Base-by-base conservation (phyloP, 2,329 filamentous ascomycete genomes). In the Aspergillus carbonarius region DNA sequence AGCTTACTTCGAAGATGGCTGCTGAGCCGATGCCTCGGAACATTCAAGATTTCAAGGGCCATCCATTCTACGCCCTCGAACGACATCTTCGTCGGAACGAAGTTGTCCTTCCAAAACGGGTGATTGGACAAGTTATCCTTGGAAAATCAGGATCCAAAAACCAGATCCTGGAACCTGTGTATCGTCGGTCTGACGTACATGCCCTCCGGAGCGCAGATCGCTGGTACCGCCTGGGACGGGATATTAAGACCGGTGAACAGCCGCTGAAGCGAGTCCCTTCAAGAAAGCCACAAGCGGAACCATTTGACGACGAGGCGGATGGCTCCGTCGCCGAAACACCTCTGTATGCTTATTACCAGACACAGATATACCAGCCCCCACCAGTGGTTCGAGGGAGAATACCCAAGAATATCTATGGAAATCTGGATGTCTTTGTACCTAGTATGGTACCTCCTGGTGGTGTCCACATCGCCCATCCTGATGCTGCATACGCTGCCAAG, bases 211-310 rank as follows among this genome's bases (percentile, higher is more conserved):
- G 87, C 61, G 87, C 86, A 3, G 92, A 96, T 65, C 92, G 90
- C 63, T 99, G 95, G 96, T 97, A 95, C 73, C 87, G 93, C 2
- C 77, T 93, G 60, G 95, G 95, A 0, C 83, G 92, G 25, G 88
- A 92, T 63, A 85, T 99, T 7, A 91, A 86, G 64, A 77, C 85
- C 0, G 86, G 89, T 13, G 91, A 96, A 72, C 88, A 95, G 57
- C 91, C 95, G 0, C 82, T 90, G 13, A 98, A 96, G 71, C 88
- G 88, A 70, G 77, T 91, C 2, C 79, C 82, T 0, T 82, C 70
- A 3, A 83, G 67, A 74, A 78, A 65, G 74, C 63, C 70, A 73
- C 68, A 71, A 15, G 40, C 18, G 64, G 59, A 63, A 60, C 50
- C 55, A 35, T 27, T 66, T 7, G 73, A 76, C 23, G 72, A 75